Base-by-base conservation (phyloP, 1,139 yeast genomes). In the Debaryomyces sp. region DNA sequence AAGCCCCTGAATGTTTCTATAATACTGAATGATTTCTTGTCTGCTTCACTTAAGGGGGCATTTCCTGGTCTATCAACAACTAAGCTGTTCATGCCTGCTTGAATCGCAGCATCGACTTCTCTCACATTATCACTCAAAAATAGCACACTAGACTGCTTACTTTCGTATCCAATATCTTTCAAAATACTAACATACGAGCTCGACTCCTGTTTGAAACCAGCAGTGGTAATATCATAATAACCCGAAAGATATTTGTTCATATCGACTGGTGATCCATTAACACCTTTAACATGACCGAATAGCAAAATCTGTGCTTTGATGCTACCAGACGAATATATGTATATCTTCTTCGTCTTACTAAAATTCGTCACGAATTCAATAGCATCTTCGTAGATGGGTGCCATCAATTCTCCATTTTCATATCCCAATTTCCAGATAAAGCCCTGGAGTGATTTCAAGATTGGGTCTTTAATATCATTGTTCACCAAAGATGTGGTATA, bases 301-400 rank as follows among this genome's bases (percentile, higher is more conserved):
- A 92, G 71, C 51, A 91, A 70, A 54, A 85, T 85, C 60, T 92
- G 98, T 0, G 97, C 97, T 49, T 83, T 80, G 30, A 92, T 82
- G 45, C 95, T 86, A 0, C 98, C 98, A n/a, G 96, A 88, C 0
- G 97, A 90, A 67, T 92, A 92, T 17, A 92, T 90, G 62, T 77
- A 89, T 0, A 89, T 72, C 6, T 70, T 68, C 8, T 55, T 55
- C 6, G 51, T 43, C 1, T 45, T 15, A 5, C 46, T 45, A 71
- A 79, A 75, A 1, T 59, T 48, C 46, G 71, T 59, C 48, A 91
- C 80, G 45, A 81, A 78, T 0, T 72, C 69, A 47, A 89, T 76
- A 1, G 96, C 94, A 64, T 92, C 98, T 0, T 61, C 60, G 61
- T 83, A 92, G 2, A 92, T 62, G 1, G 97, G 96, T 0, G 96